A percentile compares a stretch with the other conserved stretches of the same genome.
Conservation (phyloP, 78 protist species). For the Dictyostelium purpureum region DNA sequence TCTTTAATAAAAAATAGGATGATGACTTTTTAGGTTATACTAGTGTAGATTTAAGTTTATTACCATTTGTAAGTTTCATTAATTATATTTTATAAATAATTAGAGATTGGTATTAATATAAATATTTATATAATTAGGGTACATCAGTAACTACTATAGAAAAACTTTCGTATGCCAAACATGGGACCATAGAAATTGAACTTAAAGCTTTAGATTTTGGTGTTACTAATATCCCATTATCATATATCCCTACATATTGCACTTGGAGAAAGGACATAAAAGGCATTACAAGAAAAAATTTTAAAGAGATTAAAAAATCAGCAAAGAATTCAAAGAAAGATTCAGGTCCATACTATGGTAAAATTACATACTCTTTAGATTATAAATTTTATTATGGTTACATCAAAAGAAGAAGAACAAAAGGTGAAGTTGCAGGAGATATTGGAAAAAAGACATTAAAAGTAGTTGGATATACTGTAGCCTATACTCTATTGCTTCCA, state of each 20-base stretch:
- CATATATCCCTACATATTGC: background rate
- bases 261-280: background rate
- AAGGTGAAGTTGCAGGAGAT: background rate
- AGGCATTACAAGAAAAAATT: background rate
- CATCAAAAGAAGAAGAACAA: constrained; percentile 22
- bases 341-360: constrained; percentile 29
- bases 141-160: constrained; percentile 10
- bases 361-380: constrained; percentile 11
- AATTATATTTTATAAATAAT: too few species aligned
- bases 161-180: background rate
- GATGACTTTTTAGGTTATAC: background rate
- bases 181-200: constrained; percentile 5
- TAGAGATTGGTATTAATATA: too few species aligned
- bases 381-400: constrained; percentile 28
- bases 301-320: constrained; percentile 21
- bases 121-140: too few species aligned
- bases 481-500: constrained; percentile 6
- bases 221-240: constrained; percentile 6
- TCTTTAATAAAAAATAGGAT: too few species aligned
- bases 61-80: too few species aligned
- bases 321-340: background rate
- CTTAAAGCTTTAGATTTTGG: constrained; percentile 32
- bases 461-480: constrained; percentile 16
- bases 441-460: background rate
- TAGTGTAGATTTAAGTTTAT: background rate